phyloP scores from a whole-genome alignment of 2,329 filamentous ascomycete genomes.

The Coniochaeta sp. region DNA sequence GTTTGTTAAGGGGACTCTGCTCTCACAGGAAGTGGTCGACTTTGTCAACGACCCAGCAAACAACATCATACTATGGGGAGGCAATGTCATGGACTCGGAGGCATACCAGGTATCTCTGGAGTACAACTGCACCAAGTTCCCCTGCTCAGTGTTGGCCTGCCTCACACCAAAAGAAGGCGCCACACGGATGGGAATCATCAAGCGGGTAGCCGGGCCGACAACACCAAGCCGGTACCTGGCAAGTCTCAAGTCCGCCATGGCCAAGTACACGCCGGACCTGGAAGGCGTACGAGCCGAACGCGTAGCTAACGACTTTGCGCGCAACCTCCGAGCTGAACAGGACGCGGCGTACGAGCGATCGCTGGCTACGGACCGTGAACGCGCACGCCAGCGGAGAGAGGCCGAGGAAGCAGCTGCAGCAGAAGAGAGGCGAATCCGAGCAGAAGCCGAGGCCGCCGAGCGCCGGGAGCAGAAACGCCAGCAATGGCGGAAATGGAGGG shows the following conservation, averaged over 20 bases:
- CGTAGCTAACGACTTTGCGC: slow-evolving; percentile 72
- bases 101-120: slow-evolving; percentile 88
- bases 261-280: slow-evolving; percentile 69
- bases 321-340: slow-evolving; percentile 78
- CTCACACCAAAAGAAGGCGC: slow-evolving; percentile 79
- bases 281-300: slow-evolving; percentile 68
- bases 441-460: slow-evolving; percentile 54
- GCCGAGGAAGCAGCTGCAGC: slow-evolving; percentile 64
- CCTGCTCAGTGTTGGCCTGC: slow-evolving; percentile 79
- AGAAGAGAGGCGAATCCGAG: slow-evolving; percentile 54
- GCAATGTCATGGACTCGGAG: slow-evolving; percentile 87
- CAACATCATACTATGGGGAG: slow-evolving; percentile 85
- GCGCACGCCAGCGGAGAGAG: slow-evolving; percentile 68
- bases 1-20: slow-evolving; percentile 77
- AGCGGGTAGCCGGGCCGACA: slow-evolving; percentile 68
- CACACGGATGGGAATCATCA: slow-evolving; percentile 85
- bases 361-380: slow-evolving; percentile 79
- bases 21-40: slow-evolving; percentile 64
- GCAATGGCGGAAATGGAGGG: slow-evolving; percentile 80
- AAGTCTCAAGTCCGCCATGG: slow-evolving; percentile 67
- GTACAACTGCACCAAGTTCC: slow-evolving; percentile 85
- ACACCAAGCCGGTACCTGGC: slow-evolving; percentile 64
- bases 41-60: slow-evolving; percentile 71
- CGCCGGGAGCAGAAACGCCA: slow-evolving; percentile 36
- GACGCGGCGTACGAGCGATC: slow-evolving; percentile 92